These are phyloP conservation scores for Xylaria scruposa DNA, from an alignment of 495 filamentous ascomycete species.

Conservation along the genomic window DNA sequence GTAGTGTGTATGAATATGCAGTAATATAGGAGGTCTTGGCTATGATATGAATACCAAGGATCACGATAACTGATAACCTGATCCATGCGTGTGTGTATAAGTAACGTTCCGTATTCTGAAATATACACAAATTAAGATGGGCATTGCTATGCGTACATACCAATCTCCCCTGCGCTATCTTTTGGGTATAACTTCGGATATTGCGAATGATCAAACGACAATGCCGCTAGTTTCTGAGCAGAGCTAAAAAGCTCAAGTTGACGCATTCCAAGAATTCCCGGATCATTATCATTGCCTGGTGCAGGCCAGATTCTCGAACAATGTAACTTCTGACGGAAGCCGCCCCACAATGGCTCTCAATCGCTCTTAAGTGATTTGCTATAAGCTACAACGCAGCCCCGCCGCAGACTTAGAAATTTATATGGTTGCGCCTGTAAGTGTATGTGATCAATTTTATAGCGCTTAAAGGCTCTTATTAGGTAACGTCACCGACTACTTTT, in stretches of 20 bases:
- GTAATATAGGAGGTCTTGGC: not conserved
- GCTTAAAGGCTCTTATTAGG: too few relatives aligned
- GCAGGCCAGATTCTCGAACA: too few relatives aligned
- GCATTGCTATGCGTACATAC: not conserved
- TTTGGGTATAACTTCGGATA: not conserved
- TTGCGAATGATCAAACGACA: not conserved
- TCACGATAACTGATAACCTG: not conserved
- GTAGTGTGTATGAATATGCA: not conserved
- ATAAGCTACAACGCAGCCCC: too few relatives aligned
- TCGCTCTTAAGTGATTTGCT: too few relatives aligned
- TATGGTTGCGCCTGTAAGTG: too few relatives aligned
- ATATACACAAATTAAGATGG: conserved; percentile 2
- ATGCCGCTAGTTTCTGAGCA: not conserved
- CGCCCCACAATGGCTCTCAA: too few relatives aligned
- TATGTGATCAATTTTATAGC: too few relatives aligned
- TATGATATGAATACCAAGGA: not conserved
- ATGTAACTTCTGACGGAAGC: too few relatives aligned
- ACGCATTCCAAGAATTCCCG: not conserved
- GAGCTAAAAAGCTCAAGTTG: not conserved
- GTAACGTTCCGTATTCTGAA: conserved; percentile 3
- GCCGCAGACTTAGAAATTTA: too few relatives aligned
- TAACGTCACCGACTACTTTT: too few relatives aligned
- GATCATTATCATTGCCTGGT: too few relatives aligned
- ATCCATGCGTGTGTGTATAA: not conserved
- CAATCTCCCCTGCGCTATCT: not conserved